Evolutionary conservation across 495 filamentous ascomycete genomes (phyloP).

Genomic region (Penicillium diatomitis): DNA sequence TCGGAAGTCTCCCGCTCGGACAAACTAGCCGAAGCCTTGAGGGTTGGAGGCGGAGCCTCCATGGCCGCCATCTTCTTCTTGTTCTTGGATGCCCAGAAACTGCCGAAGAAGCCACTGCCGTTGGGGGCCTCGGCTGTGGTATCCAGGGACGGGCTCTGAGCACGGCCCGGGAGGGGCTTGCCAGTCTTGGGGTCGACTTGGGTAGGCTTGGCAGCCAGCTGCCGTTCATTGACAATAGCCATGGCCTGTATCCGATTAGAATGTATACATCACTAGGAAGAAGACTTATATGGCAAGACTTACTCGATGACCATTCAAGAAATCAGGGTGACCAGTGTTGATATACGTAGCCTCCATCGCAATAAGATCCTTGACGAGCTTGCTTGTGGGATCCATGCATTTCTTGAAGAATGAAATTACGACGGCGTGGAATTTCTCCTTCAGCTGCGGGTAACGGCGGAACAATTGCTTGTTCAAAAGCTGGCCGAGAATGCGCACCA

Average conservation of each 20-base stretch:
- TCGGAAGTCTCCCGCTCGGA: constrained; percentile 89
- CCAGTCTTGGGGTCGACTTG: constrained; percentile 99
- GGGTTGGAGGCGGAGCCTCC: constrained; percentile 84
- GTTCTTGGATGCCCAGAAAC: constrained; percentile 95
- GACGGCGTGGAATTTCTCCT: constrained; percentile 95
- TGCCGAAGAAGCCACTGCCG: constrained; percentile 83
- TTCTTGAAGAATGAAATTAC: constrained; percentile 97
- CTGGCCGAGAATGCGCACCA: constrained; percentile 89
- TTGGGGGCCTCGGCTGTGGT: constrained; percentile 44
- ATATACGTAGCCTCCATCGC: constrained; percentile 95
- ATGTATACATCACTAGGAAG: not conserved
- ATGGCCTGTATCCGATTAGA: constrained; percentile 54
- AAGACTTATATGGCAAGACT: constrained; percentile 10
- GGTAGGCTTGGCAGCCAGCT: constrained; percentile 70
- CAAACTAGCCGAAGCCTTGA: constrained; percentile 88
- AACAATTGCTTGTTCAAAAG: constrained; percentile 83
- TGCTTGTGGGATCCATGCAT: constrained; percentile 93
- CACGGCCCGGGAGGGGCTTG: constrained; percentile 75
- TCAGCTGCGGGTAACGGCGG: constrained; percentile 82
- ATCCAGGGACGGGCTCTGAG: constrained; percentile 58
- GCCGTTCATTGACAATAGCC: constrained; percentile 91
- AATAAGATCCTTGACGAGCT: constrained; percentile 88
- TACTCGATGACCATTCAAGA: constrained; percentile 87
- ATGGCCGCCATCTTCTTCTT: constrained; percentile 99
- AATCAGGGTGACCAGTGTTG: constrained; percentile 98